A percentile compares a stretch with the other conserved stretches of the same genome.
These are phyloP conservation scores for Leccinum incarnatum DNA, from an alignment of 768 basidiomycete species.

Conservation along the genomic window DNA sequence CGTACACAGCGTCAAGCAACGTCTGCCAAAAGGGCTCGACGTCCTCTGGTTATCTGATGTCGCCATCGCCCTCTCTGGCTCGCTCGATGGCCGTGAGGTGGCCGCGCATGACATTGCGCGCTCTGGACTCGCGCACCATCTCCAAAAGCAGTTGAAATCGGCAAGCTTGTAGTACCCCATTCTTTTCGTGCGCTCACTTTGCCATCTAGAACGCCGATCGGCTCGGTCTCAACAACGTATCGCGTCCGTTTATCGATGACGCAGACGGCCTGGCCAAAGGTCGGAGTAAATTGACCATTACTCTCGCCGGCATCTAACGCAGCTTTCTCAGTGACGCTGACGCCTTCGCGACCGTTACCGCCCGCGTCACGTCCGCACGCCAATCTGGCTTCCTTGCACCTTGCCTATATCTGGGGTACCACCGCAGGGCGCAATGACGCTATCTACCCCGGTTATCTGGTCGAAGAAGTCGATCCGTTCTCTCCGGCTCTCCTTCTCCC, in stretches of 20 bases:
- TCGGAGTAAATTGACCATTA: constrained; percentile 23
- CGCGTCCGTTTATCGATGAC: constrained; percentile 48
- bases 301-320: constrained; percentile 7
- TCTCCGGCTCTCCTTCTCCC: constrained; percentile 54
- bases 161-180: constrained; percentile 31
- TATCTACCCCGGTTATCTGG: constrained; percentile 27
- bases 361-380: constrained; percentile 25
- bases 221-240: constrained; percentile 58
- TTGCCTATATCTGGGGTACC: constrained; percentile 41
- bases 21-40: constrained; percentile 33
- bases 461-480: constrained; percentile 47
- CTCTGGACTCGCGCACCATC: constrained; percentile 51
- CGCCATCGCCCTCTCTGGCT: constrained; percentile 52
- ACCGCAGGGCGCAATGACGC: constrained; percentile 11
- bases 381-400: constrained; percentile 37
- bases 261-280: constrained; percentile 41
- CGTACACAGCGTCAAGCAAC: constrained; percentile 33
- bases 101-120: constrained; percentile 37
- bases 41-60: constrained; percentile 38
- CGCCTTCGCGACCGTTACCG: constrained; percentile 37
- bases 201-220: constrained; percentile 52
- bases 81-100: constrained; percentile 43
- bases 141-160: constrained; percentile 49
- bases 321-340: constrained; percentile 37
- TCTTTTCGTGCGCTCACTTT: constrained; percentile 11